Conservation (phyloP, 306 rosid species). For the Fagus crenata region DNA sequence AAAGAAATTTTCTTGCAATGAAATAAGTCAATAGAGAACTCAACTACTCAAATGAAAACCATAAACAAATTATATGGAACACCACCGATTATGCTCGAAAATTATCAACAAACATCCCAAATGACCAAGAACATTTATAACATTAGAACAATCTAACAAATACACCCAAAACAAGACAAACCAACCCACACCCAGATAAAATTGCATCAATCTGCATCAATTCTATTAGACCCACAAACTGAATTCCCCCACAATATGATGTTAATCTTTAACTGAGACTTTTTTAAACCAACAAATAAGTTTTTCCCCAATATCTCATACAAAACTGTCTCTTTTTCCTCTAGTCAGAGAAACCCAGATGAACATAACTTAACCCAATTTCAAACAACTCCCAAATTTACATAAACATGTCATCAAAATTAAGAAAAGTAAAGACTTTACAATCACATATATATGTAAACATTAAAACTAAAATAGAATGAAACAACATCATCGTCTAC, state of each 20-base stretch:
- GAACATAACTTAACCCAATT: neutral
- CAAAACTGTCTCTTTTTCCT: conserved; percentile 3
- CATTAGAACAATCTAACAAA: neutral
- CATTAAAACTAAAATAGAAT: neutral
- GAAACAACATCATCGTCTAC: neutral
- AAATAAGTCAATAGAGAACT: no score
- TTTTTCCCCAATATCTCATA: neutral
- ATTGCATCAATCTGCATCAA: neutral
- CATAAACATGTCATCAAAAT: neutral
- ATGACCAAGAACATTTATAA: neutral
- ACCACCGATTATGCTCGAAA: neutral
- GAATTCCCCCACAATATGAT: neutral
- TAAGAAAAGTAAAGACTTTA: neutral
- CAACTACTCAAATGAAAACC: neutral
- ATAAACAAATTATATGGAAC: neutral
- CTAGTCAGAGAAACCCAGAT: neutral
- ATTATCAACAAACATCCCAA: neutral
- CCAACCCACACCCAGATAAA: conserved; percentile 2
- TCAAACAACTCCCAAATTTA: neutral
- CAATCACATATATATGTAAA: neutral
- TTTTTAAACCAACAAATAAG: neutral
- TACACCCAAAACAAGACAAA: conserved; percentile 1
- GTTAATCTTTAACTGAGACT: neutral
- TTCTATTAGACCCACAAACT: neutral
- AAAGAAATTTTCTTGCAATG: neutral